Evolutionary conservation across 257 asterid species (phyloP), one percentile per base, ranked within the genome.

Genomic region (Nicotiana benthamiana): DNA sequence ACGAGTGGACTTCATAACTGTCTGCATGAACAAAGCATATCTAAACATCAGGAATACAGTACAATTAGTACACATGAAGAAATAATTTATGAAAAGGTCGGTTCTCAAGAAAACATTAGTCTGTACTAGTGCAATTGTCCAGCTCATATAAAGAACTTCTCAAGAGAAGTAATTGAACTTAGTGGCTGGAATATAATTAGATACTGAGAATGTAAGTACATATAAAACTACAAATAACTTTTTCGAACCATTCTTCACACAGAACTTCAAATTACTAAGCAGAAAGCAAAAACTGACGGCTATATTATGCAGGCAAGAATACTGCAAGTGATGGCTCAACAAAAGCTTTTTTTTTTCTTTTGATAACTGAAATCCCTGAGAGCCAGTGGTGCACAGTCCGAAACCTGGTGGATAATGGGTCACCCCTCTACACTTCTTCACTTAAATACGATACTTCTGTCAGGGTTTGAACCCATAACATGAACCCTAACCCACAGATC

Each of bases 1-100:
- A 9, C 98, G 97, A 34, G 99, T 96, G 77, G 99, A 94, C 87
- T 96, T 96, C 99, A 96, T 96, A 88, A 94, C 98, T 63, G 92
- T 83, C 99, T 96, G 90, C 59, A 70, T 70, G 20, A 40, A 43
- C 7, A 28, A 20, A 20, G 24, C 30, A 68, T 10, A 68, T 40
- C 34, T 22, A 22, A 51, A 43, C 77, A 40, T 70, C 77, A 40
- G 34, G 13, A 70, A 43, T 43, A 20, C 26, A 43, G 57, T 30
- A n/a, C 18, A 43, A n/a, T 40, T 70, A 27, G 57, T 40, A 20
- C 53, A 70, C 57, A 70, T 43, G 32, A 15, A 36, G 27, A 43
- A 70, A 70, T 43, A 3, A 40, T 43, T 40, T 70, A 16, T 70
- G 34, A 43, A 67, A 70, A 68, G 54, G 20, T 66, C 22, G 8